Conservation (phyloP, 139 green algal genomes). For the Medakamo hakoo region DNA sequence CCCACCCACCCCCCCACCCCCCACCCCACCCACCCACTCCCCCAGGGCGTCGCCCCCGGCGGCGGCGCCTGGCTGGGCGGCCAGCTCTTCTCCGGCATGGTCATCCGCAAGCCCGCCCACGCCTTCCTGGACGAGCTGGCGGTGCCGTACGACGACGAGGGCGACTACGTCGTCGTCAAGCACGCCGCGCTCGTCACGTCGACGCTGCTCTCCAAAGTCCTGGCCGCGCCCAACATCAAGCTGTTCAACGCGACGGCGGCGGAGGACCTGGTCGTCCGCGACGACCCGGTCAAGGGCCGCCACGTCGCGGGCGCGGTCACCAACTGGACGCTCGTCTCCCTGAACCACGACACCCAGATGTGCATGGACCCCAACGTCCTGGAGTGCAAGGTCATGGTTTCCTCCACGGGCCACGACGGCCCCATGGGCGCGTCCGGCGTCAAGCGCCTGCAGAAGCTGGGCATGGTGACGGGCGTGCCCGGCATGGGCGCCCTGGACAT, state of each 20-base stretch:
- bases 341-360: slow-evolving; percentile 89
- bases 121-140: slow-evolving; percentile 70
- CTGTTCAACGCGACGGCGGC: slow-evolving; percentile 89
- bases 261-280: slow-evolving; percentile 51
- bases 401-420: slow-evolving; percentile 83
- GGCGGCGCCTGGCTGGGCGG: slow-evolving; percentile 90
- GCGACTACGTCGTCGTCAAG: slow-evolving; percentile 85
- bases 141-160: slow-evolving; percentile 76
- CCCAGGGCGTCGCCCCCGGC: slow-evolving; percentile 34
- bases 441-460: slow-evolving; percentile 75
- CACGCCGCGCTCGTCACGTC: slow-evolving; percentile 90
- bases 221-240: slow-evolving; percentile 84
- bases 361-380: slow-evolving; percentile 96
- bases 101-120: slow-evolving; percentile 86
- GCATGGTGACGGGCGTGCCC: slow-evolving; percentile 60
- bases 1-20: too few species aligned
- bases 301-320: slow-evolving; percentile 81
- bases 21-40: too few species aligned
- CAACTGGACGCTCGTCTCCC: slow-evolving; percentile 95
- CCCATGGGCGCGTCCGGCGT: slow-evolving; percentile 80
- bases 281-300: slow-evolving; percentile 16
- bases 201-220: slow-evolving; percentile 83
- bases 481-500: slow-evolving; percentile 97
- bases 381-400: slow-evolving; percentile 80
- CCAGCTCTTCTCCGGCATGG: slow-evolving; percentile 89